Percentiles rank a stretch among this genome's conserved stretches.
Evolutionary conservation across 495 filamentous ascomycete species (phyloP).

Genomic region (Xeromyces bisporus): DNA sequence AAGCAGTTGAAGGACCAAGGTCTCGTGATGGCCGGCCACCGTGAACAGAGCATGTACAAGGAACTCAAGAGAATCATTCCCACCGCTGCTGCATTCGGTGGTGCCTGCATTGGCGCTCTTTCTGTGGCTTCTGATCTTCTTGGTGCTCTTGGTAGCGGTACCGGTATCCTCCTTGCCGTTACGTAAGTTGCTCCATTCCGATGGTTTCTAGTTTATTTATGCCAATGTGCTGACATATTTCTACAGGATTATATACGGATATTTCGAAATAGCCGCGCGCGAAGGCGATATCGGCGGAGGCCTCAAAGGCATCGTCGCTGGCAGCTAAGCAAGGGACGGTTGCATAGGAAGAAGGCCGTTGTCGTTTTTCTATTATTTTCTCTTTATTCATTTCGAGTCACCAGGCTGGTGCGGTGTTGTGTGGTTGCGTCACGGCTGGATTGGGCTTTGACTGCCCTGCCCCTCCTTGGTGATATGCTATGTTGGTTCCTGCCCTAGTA

Average conservation of each 20-base stretch:
- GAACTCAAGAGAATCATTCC: slow-evolving; percentile 98
- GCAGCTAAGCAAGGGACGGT: slow-evolving; percentile 21
- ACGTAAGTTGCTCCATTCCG: slow-evolving; percentile 51
- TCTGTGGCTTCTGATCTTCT: slow-evolving; percentile 91
- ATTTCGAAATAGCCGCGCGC: slow-evolving; percentile 98
- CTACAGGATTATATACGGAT: slow-evolving; percentile 85
- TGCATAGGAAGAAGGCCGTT: slow-evolving; percentile 17
- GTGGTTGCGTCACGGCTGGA: too few species aligned
- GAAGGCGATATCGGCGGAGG: slow-evolving; percentile 81
- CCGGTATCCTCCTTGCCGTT: slow-evolving; percentile 93
- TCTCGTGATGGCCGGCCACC: slow-evolving; percentile 97
- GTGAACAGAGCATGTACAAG: slow-evolving; percentile 99
- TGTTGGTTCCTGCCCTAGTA: too few species aligned
- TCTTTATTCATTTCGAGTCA: slow-evolving; percentile 10
- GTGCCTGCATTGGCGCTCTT: slow-evolving; percentile 95
- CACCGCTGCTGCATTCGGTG: slow-evolving; percentile 94
- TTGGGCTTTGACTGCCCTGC: too few species aligned
- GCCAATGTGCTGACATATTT: slow-evolving; percentile 7
- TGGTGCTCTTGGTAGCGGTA: slow-evolving; percentile 90
- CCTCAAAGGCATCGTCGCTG: slow-evolving; percentile 70
- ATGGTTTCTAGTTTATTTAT: not conserved
- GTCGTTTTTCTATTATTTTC: slow-evolving; percentile 7
- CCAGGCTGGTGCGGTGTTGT: not conserved
- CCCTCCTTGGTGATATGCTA: too few species aligned
- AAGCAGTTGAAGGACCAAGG: slow-evolving; percentile 99